Percentiles rank a stretch among this genome's conserved stretches.
These are phyloP conservation scores for Orbilia javanica DNA, from an alignment of 2,329 filamentous ascomycete species.

Conservation along the genomic window DNA sequence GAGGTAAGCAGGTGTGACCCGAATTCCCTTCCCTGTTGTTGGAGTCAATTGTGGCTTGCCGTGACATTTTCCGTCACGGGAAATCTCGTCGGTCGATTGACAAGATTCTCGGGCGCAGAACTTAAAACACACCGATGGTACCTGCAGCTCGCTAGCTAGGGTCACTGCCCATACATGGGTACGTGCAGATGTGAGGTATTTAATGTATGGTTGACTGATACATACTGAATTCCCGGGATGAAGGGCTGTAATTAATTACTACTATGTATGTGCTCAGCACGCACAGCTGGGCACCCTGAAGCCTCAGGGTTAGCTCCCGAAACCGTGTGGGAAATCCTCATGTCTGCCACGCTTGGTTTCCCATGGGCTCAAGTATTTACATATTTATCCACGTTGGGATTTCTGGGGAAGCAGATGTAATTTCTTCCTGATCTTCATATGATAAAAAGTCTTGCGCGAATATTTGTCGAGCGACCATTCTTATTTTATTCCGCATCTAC, in stretches of 20 bases:
- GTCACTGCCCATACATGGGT: slow-evolving; percentile 7
- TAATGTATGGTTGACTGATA: slow-evolving; percentile 20
- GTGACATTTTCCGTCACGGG: background rate
- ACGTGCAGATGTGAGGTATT: slow-evolving; percentile 42
- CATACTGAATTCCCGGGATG: background rate
- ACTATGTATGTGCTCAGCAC: background rate
- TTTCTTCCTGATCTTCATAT: background rate
- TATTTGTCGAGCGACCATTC: background rate
- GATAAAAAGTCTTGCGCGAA: background rate
- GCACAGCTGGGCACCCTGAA: slow-evolving; percentile 14
- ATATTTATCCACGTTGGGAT: slow-evolving; percentile 17
- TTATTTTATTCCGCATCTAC: background rate
- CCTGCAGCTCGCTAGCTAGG: slow-evolving; percentile 58
- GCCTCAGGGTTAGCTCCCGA: background rate
- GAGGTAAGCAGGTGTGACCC: background rate
- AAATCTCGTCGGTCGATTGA: slow-evolving; percentile 17
- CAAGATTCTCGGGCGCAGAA: slow-evolving; percentile 32
- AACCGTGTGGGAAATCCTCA: background rate
- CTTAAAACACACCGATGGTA: slow-evolving; percentile 53
- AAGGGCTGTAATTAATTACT: too few species aligned
- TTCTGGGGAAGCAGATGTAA: slow-evolving; percentile 26
- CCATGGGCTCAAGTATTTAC: background rate
- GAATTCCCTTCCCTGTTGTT: background rate
- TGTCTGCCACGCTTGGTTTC: slow-evolving; percentile 1
- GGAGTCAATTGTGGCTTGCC: slow-evolving; percentile 15